Percentiles rank a stretch among this genome's conserved stretches.
Evolutionary conservation across 495 filamentous ascomycete species (phyloP).

Genomic region (Talaromyces borbonicus): DNA sequence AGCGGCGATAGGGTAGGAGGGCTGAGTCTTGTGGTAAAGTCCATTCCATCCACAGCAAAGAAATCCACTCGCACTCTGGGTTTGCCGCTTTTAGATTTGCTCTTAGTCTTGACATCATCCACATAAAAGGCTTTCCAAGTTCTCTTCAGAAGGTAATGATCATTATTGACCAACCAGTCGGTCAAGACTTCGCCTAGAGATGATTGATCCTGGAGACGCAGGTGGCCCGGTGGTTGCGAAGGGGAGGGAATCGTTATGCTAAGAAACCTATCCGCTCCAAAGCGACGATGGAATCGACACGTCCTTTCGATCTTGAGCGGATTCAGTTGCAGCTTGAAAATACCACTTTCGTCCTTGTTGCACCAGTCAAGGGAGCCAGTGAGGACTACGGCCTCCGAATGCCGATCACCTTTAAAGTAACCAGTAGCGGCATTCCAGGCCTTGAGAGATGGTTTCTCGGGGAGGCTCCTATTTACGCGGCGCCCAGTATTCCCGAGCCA

Average conservation of each 20-base stretch:
- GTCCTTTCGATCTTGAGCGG: slow-evolving; percentile 34
- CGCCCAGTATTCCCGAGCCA: slow-evolving; percentile 24
- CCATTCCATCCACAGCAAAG: slow-evolving; percentile 42
- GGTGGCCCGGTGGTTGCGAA: slow-evolving; percentile 25
- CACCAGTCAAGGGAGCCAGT: slow-evolving; percentile 34
- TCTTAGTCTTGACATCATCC: slow-evolving; percentile 31
- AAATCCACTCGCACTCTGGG: slow-evolving; percentile 37
- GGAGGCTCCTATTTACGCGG: slow-evolving; percentile 20
- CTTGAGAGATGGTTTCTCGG: slow-evolving; percentile 24
- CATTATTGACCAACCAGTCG: slow-evolving; percentile 32
- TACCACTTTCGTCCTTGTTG: slow-evolving; percentile 20
- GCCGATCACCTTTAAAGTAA: slow-evolving; percentile 21
- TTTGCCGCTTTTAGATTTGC: slow-evolving; percentile 16
- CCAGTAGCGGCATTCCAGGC: slow-evolving; percentile 35
- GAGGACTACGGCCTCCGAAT: slow-evolving; percentile 32
- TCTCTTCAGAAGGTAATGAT: slow-evolving; percentile 33
- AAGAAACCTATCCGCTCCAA: slow-evolving; percentile 39
- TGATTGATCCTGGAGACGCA: slow-evolving; percentile 15
- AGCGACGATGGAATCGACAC: slow-evolving; percentile 39
- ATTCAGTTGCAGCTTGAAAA: slow-evolving; percentile 32
- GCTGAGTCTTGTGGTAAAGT: slow-evolving; percentile 20
- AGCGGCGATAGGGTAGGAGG: slow-evolving; percentile 12
- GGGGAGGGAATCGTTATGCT: slow-evolving; percentile 31
- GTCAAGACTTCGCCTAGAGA: slow-evolving; percentile 26
- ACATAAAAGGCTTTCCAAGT: slow-evolving; percentile 40